Base-by-base conservation (phyloP, 2,329 filamentous ascomycete genomes). In the Xylariomycetidae sp. region DNA sequence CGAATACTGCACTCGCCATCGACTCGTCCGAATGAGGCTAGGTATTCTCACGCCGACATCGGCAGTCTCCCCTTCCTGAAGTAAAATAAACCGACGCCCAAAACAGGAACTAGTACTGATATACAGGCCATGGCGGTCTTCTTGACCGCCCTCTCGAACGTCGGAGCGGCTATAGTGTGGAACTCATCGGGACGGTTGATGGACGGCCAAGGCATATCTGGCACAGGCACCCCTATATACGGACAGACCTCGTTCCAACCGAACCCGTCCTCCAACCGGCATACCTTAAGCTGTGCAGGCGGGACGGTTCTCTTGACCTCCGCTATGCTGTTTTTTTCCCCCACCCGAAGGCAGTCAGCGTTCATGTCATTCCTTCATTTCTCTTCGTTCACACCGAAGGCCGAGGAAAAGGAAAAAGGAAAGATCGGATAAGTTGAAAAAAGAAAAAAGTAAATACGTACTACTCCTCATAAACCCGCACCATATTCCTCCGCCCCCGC, bases 161-260 rank as follows among this genome's bases (percentile, higher is more conserved):
- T n/a, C n/a, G n/a, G n/a, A n/a, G n/a, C n/a, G n/a, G n/a, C n/a
- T n/a, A n/a, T n/a, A n/a, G n/a, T n/a, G n/a, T 43, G 33, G 20
- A 53, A 55, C 26, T 51, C 45, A 12, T 55, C 52, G 8, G 47
- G 41, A 1, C 36, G 44, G 16, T 54, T 49, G 13, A 46, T 31
- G 3, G 47, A 31, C 4, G 51, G 52, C 51, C 50, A 55, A 11
- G 35, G 18, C 6, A 13, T 33, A 20, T 52, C 40, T 6, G 49
- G 52, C 7, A 49, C 25, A 0, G 47, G 46, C 12, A 49, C 40
- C 6, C 40, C 51, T n/a, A 54, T n/a, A 19, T 38, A 49, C 4
- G 48, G 42, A 28, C 49, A 54, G 15, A 55, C 16, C 25, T 54
- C 46, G 8, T 49, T 37, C 50, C 49, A 54, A 13, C 48, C 48